These are phyloP conservation scores for Tetrapisispora phaffii DNA, from an alignment of 805 yeast species.

Conservation along the genomic window DNA sequence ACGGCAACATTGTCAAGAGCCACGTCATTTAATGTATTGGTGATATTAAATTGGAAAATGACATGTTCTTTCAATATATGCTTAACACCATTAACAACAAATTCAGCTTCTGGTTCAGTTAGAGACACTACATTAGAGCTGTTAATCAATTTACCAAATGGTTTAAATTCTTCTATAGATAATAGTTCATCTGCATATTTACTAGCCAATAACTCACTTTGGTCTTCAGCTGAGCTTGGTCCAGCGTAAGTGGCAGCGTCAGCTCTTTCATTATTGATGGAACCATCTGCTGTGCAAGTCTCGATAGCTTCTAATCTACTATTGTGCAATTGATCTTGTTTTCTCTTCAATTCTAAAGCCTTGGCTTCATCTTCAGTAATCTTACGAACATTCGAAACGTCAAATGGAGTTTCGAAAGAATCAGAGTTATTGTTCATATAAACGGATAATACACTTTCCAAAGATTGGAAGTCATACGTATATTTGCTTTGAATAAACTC, in stretches of 20 bases:
- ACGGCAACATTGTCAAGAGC: slow-evolving; percentile 70
- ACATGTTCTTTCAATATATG: slow-evolving; percentile 69
- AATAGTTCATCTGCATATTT: slow-evolving; percentile 62
- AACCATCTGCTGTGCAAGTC: slow-evolving; percentile 11
- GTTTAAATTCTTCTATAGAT: slow-evolving; percentile 60
- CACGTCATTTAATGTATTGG: slow-evolving; percentile 74
- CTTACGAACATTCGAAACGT: slow-evolving; percentile 56
- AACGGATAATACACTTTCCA: slow-evolving; percentile 66
- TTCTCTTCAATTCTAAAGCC: slow-evolving; percentile 52
- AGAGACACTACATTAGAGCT: slow-evolving; percentile 55
- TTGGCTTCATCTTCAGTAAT: slow-evolving; percentile 58
- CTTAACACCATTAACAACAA: slow-evolving; percentile 74
- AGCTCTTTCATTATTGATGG: slow-evolving; percentile 17
- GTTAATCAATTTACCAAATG: slow-evolving; percentile 67
- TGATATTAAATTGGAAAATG: slow-evolving; percentile 71
- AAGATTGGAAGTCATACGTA: slow-evolving; percentile 60
- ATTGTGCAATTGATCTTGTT: slow-evolving; percentile 27
- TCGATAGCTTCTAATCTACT: slow-evolving; percentile 23
- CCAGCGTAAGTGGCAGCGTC: slow-evolving; percentile 21
- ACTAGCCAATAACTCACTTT: slow-evolving; percentile 40
- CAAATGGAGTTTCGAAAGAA: slow-evolving; percentile 49
- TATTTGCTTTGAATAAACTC: slow-evolving; percentile 57
- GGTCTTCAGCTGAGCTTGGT: slow-evolving; percentile 22
- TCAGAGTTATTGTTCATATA: slow-evolving; percentile 43
- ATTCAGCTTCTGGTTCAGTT: slow-evolving; percentile 89